Evolutionary conservation across 306 rosid species (phyloP), one percentile per base, ranked within the genome.

Genomic region (Hippophae gyantsensis): DNA sequence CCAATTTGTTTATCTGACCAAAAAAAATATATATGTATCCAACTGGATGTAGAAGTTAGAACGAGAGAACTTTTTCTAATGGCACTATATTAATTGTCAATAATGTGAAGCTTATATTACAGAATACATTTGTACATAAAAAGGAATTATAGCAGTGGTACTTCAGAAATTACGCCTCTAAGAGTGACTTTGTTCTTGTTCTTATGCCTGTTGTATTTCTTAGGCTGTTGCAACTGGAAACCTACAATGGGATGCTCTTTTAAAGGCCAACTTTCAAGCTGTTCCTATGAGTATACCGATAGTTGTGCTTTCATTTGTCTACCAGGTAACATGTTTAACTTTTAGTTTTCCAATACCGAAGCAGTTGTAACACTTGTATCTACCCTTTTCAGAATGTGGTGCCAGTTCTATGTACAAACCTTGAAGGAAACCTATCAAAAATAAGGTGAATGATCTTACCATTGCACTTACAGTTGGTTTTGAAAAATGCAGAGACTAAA

Each of bases 211-310:
- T 38, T 73, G 60, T 64, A 47, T 32, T 51, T 68, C 43, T 54
- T 69, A 88, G 96, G 79, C 87, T 55, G 87, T 85, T 66, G 87
- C 89, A 44, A 82, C 87, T 78, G 96, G 89, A 69, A 80, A 76
- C 59, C 70, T 88, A 12, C 96, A 85, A 9, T 76, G 73, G 81
- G 85, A 77, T 72, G 84, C 82, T 61, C 96, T 88, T 68, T 62
- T 88, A 48, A 78, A 82, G 74, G 84, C 89, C 57, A 82, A 88
- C 76, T 88, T 88, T 65, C 68, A 82, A 76, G 96, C 96, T 2
- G 86, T 61, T 76, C 96, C 96, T 38, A 82, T 68, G 89, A 88
- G 90, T 69, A 85, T 85, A 66, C 96, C 96, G 8, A 88, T 88
- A 64, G 81, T 88, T 57, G 77, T 81, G 40, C 89, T 88, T 57